Percentiles rank a stretch among this genome's conserved stretches.
These are phyloP conservation scores for Trichoderma atroviride DNA, from an alignment of 2,329 filamentous ascomycete genomes.

Conservation along the genomic window DNA sequence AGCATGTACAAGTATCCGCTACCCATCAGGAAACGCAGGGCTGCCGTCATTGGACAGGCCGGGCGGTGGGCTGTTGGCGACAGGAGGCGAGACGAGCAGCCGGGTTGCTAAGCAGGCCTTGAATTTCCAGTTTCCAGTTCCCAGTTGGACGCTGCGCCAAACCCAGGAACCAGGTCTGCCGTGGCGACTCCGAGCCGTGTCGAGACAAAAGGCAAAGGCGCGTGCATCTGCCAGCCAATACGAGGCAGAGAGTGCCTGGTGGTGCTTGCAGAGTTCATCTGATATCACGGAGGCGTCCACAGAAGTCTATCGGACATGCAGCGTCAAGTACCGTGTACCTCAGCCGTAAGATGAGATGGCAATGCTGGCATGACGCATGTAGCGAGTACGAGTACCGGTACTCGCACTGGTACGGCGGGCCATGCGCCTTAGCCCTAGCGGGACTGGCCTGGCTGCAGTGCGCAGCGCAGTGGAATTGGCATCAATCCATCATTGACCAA, in stretches of 20 bases:
- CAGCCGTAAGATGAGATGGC: background rate
- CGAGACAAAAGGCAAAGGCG: background rate
- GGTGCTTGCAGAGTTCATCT: background rate
- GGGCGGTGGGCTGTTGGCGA: conserved; percentile 8
- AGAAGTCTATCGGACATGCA: background rate
- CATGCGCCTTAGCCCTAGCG: background rate
- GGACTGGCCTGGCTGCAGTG: background rate
- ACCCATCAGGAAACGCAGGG: background rate
- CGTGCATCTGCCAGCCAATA: background rate
- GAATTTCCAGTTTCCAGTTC: conserved; percentile 4
- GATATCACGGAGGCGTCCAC: background rate
- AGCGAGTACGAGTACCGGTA: background rate
- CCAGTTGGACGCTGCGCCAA: background rate
- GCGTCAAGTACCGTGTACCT: background rate
- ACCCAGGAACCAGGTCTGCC: background rate
- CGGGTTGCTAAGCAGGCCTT: conserved; percentile 24
- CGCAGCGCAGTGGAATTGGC: background rate
- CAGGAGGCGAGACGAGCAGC: conserved; percentile 21
- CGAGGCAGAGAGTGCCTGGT: background rate
- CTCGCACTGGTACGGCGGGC: background rate
- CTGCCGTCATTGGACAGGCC: conserved; percentile 13
- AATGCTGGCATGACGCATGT: background rate
- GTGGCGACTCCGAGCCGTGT: background rate
- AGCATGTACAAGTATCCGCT: background rate
- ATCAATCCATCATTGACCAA: background rate